These are phyloP conservation scores for Colletotrichum tropicale DNA, from an alignment of 2,329 filamentous ascomycete genomes.

Conservation along the genomic window DNA sequence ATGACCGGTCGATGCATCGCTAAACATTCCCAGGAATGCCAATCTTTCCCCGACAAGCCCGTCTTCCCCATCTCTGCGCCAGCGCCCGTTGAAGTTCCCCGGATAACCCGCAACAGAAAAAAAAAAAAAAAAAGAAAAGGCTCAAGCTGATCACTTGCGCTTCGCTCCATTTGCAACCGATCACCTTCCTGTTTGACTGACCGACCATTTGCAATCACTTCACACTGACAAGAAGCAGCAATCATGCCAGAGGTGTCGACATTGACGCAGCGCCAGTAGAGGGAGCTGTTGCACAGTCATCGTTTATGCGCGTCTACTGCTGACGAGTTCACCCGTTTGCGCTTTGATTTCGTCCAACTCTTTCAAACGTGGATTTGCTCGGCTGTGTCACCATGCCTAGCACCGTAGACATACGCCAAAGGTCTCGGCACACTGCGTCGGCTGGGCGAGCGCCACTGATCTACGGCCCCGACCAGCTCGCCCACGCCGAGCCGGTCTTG, in stretches of 20 bases:
- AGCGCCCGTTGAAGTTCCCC: background rate
- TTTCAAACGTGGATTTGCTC: background rate
- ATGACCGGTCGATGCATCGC: background rate
- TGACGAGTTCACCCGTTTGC: background rate
- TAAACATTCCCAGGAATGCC: background rate
- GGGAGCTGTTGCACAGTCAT: background rate
- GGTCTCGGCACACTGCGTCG: background rate
- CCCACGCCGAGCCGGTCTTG: background rate
- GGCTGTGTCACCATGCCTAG: slow-evolving; percentile 1
- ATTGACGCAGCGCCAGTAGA: background rate
- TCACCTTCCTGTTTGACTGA: background rate
- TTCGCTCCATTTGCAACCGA: background rate
- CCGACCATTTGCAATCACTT: background rate
- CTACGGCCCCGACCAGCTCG: background rate
- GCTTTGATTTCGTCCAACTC: slow-evolving; percentile 1
- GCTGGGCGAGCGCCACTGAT: background rate
- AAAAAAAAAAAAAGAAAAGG: background rate
- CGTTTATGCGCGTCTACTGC: background rate
- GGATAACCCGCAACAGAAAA: background rate
- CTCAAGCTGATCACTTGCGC: background rate
- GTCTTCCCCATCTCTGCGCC: background rate
- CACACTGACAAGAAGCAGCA: background rate
- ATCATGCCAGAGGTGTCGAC: background rate
- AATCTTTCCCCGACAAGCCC: background rate
- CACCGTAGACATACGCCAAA: background rate